Conservation (phyloP, 2,329 filamentous ascomycete genomes). For the Pseudocercospora cruenta region DNA sequence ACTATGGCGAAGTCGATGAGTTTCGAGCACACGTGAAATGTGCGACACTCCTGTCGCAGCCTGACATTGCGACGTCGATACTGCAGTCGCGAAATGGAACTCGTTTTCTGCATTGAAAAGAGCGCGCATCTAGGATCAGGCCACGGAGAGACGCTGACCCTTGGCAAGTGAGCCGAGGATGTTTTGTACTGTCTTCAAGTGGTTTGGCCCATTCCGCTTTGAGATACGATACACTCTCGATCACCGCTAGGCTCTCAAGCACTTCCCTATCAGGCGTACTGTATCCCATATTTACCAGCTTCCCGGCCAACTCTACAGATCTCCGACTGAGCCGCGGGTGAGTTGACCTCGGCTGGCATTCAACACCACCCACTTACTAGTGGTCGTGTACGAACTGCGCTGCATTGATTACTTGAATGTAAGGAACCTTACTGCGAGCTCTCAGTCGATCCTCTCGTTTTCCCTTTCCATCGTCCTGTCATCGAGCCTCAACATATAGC, state of each 20-base stretch:
- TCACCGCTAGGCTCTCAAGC: not conserved
- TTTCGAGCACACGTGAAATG: too few species aligned
- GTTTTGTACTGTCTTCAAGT: not conserved
- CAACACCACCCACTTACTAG: slow-evolving; percentile 3
- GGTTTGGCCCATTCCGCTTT: not conserved
- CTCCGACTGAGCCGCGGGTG: slow-evolving; percentile 6
- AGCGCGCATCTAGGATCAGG: not conserved
- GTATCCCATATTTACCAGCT: not conserved
- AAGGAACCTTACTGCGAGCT: slow-evolving; percentile 5
- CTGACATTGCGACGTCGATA: too few species aligned
- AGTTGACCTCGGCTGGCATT: slow-evolving; percentile 9
- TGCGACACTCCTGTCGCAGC: too few species aligned
- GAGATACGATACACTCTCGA: not conserved
- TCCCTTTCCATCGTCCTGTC: slow-evolving; percentile 9
- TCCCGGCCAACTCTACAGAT: not conserved
- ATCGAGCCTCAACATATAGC: slow-evolving; percentile 4
- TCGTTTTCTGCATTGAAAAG: slow-evolving; percentile 3
- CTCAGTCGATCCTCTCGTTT: not conserved
- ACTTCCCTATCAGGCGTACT: not conserved
- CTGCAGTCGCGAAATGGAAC: not conserved
- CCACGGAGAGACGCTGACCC: not conserved
- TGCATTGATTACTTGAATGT: slow-evolving; percentile 1
- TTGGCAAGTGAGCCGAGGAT: not conserved
- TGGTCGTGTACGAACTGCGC: not conserved
- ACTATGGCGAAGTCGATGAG: too few species aligned